Percentiles rank a stretch among this genome's conserved stretches.
phyloP scores from a whole-genome alignment of 208 protist genomes.

The Leishmania guyanensis region DNA sequence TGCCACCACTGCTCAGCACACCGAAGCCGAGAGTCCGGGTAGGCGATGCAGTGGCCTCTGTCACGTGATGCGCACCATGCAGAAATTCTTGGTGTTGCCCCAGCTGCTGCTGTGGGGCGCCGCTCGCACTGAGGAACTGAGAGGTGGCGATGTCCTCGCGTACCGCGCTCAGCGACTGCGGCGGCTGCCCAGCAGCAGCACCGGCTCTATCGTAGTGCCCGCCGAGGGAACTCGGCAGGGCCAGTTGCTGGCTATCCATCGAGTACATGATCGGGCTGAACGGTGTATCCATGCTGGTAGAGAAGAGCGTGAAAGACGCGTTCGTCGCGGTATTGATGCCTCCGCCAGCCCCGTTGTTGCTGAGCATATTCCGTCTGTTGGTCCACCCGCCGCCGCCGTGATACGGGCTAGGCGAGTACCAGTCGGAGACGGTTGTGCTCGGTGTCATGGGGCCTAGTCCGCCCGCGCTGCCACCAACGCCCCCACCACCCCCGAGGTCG shows the following conservation, averaged over 20 bases:
- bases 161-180: conserved; percentile 21
- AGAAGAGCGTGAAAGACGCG: conserved; percentile 76
- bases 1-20: not conserved
- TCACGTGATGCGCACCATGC: not conserved
- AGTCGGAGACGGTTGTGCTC: conserved; percentile 22
- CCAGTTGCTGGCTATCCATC: conserved; percentile 50
- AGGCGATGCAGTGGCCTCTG: conserved; percentile 12
- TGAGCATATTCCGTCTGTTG: not conserved
- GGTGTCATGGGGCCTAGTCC: conserved; percentile 15
- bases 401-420: conserved; percentile 22
- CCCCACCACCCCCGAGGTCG: conserved; percentile 2
- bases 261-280: conserved; percentile 91
- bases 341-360: not conserved
- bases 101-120: not conserved
- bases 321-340: conserved; percentile 26
- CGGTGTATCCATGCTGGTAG: conserved; percentile 74
- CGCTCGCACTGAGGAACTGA: not conserved
- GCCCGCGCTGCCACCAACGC: not conserved
- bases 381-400: conserved; percentile 1
- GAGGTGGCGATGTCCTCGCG: conserved; percentile 5
- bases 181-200: conserved; percentile 7
- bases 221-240: conserved; percentile 18
- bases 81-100: conserved; percentile 7
- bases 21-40: not conserved
- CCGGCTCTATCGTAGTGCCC: conserved; percentile 8